A percentile compares a stretch with the other conserved stretches of the same genome.
phyloP scores from a whole-genome alignment of 2,329 filamentous ascomycete genomes.

The Pezicula carpinea region DNA sequence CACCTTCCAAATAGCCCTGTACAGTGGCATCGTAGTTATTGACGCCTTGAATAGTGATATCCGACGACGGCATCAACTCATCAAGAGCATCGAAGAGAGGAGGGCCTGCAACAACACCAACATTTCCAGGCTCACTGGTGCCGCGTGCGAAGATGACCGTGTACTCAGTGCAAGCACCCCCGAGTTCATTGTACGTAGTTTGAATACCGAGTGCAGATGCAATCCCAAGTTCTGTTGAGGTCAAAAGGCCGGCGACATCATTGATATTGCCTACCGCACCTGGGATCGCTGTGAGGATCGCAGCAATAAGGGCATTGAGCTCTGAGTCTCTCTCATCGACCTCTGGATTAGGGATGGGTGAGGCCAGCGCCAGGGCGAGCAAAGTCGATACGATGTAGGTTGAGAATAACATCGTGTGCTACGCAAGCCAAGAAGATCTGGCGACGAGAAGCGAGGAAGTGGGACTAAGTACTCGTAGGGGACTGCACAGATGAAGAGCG shows the following conservation, averaged over 20 bases:
- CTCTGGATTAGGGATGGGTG: slow-evolving; percentile 8
- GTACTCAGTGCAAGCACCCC: slow-evolving; percentile 19
- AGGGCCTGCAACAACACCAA: slow-evolving; percentile 32
- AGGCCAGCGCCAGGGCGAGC: slow-evolving; percentile 10
- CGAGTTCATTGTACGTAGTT: slow-evolving; percentile 23
- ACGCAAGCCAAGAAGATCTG: background rate
- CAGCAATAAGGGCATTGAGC: slow-evolving; percentile 20
- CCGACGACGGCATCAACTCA: slow-evolving; percentile 11
- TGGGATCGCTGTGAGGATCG: slow-evolving; percentile 20
- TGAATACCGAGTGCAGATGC: slow-evolving; percentile 15
- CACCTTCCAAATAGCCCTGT: slow-evolving; percentile 20
- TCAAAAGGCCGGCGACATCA: slow-evolving; percentile 14
- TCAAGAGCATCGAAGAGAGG: slow-evolving; percentile 26
- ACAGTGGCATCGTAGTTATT: slow-evolving; percentile 28
- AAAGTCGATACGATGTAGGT: slow-evolving; percentile 8
- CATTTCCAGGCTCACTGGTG: slow-evolving; percentile 43
- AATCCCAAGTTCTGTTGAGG: slow-evolving; percentile 17
- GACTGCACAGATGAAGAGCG: background rate
- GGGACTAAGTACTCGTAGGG: too few relatives aligned
- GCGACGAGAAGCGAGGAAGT: too few relatives aligned
- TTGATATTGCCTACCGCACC: slow-evolving; percentile 15
- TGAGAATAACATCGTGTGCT: slow-evolving; percentile 14
- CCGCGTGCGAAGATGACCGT: slow-evolving; percentile 45
- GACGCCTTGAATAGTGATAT: slow-evolving; percentile 25
- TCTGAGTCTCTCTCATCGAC: slow-evolving; percentile 12